Evolutionary conservation across 78 protist species (phyloP).

Genomic region (Dictyostelium citrinum): DNA sequence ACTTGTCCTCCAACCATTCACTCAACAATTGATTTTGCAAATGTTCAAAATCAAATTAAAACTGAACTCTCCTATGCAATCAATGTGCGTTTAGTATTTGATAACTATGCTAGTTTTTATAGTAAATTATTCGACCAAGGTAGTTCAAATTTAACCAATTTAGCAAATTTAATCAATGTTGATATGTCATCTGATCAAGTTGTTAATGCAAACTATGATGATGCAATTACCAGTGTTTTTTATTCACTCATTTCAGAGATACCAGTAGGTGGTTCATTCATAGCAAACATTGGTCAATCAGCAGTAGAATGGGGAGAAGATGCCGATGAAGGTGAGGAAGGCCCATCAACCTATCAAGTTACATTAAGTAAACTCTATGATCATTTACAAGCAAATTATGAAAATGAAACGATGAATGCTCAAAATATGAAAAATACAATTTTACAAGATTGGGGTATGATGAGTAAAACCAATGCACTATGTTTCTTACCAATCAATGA

Average conservation of each 20-base stretch:
- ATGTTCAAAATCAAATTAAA: background rate
- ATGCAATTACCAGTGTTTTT: background rate
- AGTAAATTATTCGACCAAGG: background rate
- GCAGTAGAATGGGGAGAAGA: background rate
- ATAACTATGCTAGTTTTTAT: background rate
- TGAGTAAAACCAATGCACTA: background rate
- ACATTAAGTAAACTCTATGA: background rate
- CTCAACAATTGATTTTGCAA: background rate
- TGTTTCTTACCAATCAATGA: background rate
- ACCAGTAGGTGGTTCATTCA: background rate
- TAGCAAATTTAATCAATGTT: background rate
- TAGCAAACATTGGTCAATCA: background rate
- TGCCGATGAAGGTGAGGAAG: background rate
- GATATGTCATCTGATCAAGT: background rate
- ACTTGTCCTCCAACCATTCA: background rate
- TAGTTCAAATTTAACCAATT: background rate
- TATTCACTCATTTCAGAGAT: background rate
- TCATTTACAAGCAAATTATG: background rate
- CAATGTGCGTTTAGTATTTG: background rate
- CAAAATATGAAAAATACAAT: background rate
- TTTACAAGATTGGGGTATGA: constrained; percentile 25
- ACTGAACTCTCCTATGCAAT: background rate
- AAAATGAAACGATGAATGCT: background rate
- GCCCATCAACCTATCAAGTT: background rate
- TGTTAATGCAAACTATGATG: background rate